phyloP scores from a whole-genome alignment of 176 grass and related monocot species.

The Miscanthus lutarioriparius region DNA sequence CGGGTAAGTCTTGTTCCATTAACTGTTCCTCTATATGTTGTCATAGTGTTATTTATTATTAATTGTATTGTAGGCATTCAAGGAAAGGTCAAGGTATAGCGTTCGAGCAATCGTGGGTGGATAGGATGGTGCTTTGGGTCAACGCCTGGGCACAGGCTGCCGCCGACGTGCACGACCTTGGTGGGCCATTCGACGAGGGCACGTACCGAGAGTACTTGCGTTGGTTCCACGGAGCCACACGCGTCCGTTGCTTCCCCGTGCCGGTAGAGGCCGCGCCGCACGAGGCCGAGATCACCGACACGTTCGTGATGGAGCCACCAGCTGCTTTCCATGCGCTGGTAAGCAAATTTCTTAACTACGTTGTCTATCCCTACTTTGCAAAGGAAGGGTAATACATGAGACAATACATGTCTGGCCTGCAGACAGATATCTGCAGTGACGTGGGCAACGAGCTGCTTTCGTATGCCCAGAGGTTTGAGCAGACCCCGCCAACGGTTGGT shows the following conservation, averaged over 20 bases:
- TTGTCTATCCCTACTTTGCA: no score
- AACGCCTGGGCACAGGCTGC: background rate
- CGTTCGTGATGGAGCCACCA: background rate
- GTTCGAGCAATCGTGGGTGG: background rate
- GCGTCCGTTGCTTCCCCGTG: background rate
- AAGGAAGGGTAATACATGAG: background rate
- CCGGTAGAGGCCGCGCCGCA: background rate
- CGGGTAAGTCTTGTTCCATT: background rate
- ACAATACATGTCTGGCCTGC: background rate
- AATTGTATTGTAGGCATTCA: background rate
- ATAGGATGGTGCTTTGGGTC: background rate
- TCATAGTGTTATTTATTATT: background rate
- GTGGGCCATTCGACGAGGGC: background rate
- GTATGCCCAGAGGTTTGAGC: no score
- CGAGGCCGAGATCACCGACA: background rate
- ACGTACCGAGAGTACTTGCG: background rate
- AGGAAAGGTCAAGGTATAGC: background rate
- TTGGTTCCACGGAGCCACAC: background rate
- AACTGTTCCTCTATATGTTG: accelerated
- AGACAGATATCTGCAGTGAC: background rate
- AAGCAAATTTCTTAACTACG: background rate
- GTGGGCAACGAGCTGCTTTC: background rate
- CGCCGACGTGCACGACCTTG: background rate
- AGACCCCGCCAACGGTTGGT: no score
- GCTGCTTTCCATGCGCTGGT: background rate